A percentile compares a stretch with the other conserved stretches of the same genome.
phyloP scores from a whole-genome alignment of 495 filamentous ascomycete species.

The Penicillium daleae region DNA sequence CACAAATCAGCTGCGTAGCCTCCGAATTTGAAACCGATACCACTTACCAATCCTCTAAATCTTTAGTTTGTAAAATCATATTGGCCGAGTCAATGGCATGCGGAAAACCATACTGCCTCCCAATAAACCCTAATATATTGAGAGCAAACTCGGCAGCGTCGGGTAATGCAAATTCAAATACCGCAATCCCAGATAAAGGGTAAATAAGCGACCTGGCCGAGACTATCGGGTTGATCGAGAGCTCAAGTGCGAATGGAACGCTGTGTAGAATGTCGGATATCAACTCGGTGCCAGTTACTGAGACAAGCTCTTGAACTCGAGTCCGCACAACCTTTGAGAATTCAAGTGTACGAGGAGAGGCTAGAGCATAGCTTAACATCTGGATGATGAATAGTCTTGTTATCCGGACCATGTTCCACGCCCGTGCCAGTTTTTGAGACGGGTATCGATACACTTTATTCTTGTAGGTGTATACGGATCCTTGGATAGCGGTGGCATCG shows the following conservation, averaged over 20 bases:
- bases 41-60: conserved; percentile 2
- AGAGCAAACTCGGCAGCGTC: conserved; percentile 1
- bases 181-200: conserved; percentile 7
- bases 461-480: neutral
- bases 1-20: neutral
- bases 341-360: neutral
- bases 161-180: neutral
- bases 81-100: conserved; percentile 4
- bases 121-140: neutral
- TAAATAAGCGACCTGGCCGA: conserved; percentile 2
- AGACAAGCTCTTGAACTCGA: neutral
- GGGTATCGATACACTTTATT: neutral
- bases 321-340: neutral
- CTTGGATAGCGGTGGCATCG: neutral
- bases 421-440: neutral
- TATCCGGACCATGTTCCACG: conserved; percentile 1
- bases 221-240: neutral
- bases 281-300: neutral
- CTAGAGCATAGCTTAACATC: neutral
- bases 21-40: neutral
- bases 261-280: conserved; percentile 2
- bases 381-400: neutral
- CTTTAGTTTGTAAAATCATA: neutral
- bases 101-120: conserved; percentile 1
- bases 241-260: conserved; percentile 1